phyloP scores from a whole-genome alignment of 2,329 filamentous ascomycete species.

The Bipolaris zeicola region DNA sequence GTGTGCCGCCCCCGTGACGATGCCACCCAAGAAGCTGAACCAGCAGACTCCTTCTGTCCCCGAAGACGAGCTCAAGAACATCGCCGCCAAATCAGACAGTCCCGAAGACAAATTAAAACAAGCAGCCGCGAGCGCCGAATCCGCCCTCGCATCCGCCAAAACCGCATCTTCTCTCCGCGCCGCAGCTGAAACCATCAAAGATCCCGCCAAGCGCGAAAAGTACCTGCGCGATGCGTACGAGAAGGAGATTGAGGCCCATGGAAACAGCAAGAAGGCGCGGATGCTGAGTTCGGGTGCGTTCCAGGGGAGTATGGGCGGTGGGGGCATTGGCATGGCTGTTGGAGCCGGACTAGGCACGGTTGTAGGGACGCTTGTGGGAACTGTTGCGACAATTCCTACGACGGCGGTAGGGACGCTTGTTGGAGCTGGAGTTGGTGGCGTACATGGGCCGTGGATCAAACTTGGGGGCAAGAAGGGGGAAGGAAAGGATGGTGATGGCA shows the following conservation, averaged over 20 bases:
- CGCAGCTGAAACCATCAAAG: conserved; percentile 34
- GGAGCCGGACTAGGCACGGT: conserved; percentile 51
- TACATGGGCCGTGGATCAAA: conserved; percentile 53
- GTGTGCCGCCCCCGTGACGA: not conserved
- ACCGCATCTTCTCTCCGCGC: conserved; percentile 36
- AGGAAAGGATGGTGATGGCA: conserved; percentile 12
- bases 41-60: conserved; percentile 13
- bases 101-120: conserved; percentile 38
- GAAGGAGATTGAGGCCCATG: conserved; percentile 43
- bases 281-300: conserved; percentile 46
- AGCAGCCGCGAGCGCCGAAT: conserved; percentile 38
- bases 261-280: conserved; percentile 43
- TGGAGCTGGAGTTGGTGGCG: conserved; percentile 49
- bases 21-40: conserved; percentile 24
- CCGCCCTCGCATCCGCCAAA: conserved; percentile 34
- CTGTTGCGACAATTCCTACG: conserved; percentile 48
- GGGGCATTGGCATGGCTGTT: conserved; percentile 51
- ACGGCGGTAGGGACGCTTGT: conserved; percentile 50
- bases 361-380: conserved; percentile 50
- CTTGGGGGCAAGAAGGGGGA: conserved; percentile 32
- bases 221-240: conserved; percentile 43
- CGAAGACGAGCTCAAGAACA: conserved; percentile 25
- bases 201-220: conserved; percentile 43
- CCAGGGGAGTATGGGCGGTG: conserved; percentile 50
- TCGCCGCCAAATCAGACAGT: conserved; percentile 24